phyloP scores from a whole-genome alignment of 805 yeast species.

The Peterozyma xylosa region DNA sequence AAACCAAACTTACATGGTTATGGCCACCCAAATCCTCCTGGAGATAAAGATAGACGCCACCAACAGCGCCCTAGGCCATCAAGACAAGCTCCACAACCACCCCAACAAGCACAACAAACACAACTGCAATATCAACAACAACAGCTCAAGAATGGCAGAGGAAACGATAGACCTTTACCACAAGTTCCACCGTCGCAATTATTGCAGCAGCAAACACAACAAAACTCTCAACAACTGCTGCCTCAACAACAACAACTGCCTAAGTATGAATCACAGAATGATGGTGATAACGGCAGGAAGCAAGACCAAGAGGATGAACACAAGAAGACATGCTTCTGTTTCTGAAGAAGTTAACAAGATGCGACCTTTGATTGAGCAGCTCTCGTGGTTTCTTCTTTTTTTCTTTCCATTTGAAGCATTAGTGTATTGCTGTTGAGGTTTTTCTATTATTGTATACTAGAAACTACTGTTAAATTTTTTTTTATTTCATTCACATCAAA shows the following conservation, averaged over 20 bases:
- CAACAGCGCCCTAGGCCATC: slow-evolving; percentile 24
- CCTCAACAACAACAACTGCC: slow-evolving; percentile 5
- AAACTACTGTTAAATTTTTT: too few species aligned
- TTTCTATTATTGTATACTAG: too few species aligned
- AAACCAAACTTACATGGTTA: slow-evolving; percentile 94
- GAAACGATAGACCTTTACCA: slow-evolving; percentile 14
- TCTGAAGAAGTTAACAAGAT: not conserved
- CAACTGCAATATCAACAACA: slow-evolving; percentile 4
- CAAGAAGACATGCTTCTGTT: slow-evolving; percentile 8
- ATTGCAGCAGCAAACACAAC: slow-evolving; percentile 12
- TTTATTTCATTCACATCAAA: too few species aligned
- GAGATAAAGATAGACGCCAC: slow-evolving; percentile 35
- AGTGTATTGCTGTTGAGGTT: too few species aligned
- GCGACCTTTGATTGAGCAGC: too few species aligned
- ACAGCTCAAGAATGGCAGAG: slow-evolving; percentile 14
- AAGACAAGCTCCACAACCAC: slow-evolving; percentile 18
- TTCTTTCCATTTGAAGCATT: too few species aligned
- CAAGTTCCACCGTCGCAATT: slow-evolving; percentile 7
- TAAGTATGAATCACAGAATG: slow-evolving; percentile 4
- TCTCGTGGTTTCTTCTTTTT: too few species aligned
- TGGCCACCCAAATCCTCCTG: slow-evolving; percentile 88
- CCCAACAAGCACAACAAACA: slow-evolving; percentile 11
- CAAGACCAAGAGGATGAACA: slow-evolving; percentile 1
- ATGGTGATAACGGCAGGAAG: not conserved
- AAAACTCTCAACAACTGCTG: slow-evolving; percentile 10